These are phyloP conservation scores for Striga asiatica DNA, from an alignment of 257 asterid genomes.

Conservation along the genomic window DNA sequence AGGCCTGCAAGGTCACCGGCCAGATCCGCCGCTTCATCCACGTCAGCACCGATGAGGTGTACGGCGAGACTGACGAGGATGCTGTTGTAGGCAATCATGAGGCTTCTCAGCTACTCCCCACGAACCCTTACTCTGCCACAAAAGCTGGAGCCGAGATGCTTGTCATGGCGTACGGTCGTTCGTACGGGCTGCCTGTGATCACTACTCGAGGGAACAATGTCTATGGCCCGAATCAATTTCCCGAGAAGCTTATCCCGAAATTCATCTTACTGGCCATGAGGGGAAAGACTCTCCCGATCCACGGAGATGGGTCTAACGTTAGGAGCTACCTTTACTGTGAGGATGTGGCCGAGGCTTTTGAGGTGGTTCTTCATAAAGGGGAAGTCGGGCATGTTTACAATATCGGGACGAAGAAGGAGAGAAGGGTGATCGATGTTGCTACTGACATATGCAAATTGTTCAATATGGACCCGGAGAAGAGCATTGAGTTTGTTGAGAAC, in stretches of 20 bases:
- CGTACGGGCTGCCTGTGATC: constrained; percentile 60
- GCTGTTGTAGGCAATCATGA: constrained; percentile 66
- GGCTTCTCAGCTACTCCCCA: constrained; percentile 65
- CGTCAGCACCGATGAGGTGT: constrained; percentile 70
- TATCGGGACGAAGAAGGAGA: constrained; percentile 54
- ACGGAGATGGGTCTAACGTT: constrained; percentile 59
- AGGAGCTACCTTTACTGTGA: constrained; percentile 63
- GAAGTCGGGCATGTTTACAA: constrained; percentile 66
- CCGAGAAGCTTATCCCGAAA: constrained; percentile 64
- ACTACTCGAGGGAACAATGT: constrained; percentile 67
- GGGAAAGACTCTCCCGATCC: constrained; percentile 53
- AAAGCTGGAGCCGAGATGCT: constrained; percentile 78
- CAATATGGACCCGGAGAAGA: constrained; percentile 34
- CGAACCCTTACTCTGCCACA: constrained; percentile 61
- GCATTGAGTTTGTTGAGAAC: constrained; percentile 57
- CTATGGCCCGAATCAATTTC: constrained; percentile 65
- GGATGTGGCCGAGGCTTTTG: constrained; percentile 75
- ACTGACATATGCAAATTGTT: constrained; percentile 45
- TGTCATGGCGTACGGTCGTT: constrained; percentile 65
- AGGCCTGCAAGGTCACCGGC: constrained; percentile 63
- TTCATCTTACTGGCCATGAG: constrained; percentile 59
- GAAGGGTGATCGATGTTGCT: constrained; percentile 56
- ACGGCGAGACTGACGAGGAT: constrained; percentile 63
- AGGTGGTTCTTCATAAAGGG: constrained; percentile 51
- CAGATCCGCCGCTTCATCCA: constrained; percentile 57